A percentile compares a stretch with the other conserved stretches of the same genome.
Evolutionary conservation across 1,284 basidiomycete genomes (phyloP).

Genomic region (Ganoderma lucidum): DNA sequence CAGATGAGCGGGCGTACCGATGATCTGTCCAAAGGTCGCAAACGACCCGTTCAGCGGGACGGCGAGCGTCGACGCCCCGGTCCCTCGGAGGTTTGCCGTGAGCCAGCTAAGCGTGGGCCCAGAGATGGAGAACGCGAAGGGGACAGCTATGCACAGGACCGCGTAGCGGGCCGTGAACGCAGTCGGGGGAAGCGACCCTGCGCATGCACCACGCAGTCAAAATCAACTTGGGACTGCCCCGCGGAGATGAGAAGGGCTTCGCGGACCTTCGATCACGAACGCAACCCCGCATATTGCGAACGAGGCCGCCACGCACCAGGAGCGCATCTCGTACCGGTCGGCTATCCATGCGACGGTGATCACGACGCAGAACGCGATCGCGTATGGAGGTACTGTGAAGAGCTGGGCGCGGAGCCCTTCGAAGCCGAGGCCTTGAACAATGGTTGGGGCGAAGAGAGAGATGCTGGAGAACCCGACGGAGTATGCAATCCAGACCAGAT

Average conservation of each 20-base stretch:
- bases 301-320: slow-evolving; percentile 22
- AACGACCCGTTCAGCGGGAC: slow-evolving; percentile 47
- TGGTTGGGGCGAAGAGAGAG: slow-evolving; percentile 47
- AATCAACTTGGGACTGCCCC: slow-evolving; percentile 16
- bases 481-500: slow-evolving; percentile 42
- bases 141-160: slow-evolving; percentile 43
- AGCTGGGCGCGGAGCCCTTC: slow-evolving; percentile 56
- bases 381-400: slow-evolving; percentile 63
- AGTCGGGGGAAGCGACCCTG: slow-evolving; percentile 40
- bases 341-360: slow-evolving; percentile 34
- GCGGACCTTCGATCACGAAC: slow-evolving; percentile 32
- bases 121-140: slow-evolving; percentile 45
- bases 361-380: slow-evolving; percentile 46
- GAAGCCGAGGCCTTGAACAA: slow-evolving; percentile 54
- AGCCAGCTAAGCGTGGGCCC: slow-evolving; percentile 48
- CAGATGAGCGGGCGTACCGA: slow-evolving; percentile 26
- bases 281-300: slow-evolving; percentile 27
- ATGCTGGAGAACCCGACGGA: slow-evolving; percentile 47
- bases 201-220: slow-evolving; percentile 15
- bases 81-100: slow-evolving; percentile 43
- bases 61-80: slow-evolving; percentile 43
- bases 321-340: slow-evolving; percentile 32
- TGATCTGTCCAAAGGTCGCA: slow-evolving; percentile 46
- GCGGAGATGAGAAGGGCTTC: background rate
- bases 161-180: slow-evolving; percentile 44